Evolutionary conservation across 345 rosid species (phyloP).

Genomic region (Hibiscus mutabilis): DNA sequence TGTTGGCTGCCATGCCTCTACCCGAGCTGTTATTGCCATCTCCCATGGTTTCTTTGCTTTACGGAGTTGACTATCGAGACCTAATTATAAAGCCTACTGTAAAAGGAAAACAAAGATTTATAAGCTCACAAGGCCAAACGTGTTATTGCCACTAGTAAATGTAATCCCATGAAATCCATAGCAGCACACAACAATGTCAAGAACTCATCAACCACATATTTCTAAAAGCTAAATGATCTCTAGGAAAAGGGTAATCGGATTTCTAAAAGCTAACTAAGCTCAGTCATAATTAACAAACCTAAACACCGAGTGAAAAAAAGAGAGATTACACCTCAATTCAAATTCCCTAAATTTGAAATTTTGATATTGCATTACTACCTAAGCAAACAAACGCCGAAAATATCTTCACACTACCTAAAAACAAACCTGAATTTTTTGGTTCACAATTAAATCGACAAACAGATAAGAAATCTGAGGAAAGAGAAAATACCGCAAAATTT

Average conservation of each 20-base stretch:
- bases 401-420: not conserved
- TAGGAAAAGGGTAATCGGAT: not conserved
- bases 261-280: not conserved
- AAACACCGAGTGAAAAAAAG: not conserved
- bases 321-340: not conserved
- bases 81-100: not conserved
- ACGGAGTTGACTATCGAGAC: not conserved
- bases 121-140: not conserved
- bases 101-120: not conserved
- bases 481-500: not conserved
- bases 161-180: conserved; percentile 7
- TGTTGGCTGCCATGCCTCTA: conserved; percentile 28
- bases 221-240: not conserved
- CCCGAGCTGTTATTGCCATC: conserved; percentile 33
- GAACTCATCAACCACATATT: not conserved
- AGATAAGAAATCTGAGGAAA: not conserved
- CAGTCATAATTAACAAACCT: not conserved
- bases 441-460: not conserved
- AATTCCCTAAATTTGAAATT: conserved; percentile 1
- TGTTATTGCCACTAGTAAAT: not conserved
- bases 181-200: not conserved
- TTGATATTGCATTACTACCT: not conserved
- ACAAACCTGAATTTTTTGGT: not conserved
- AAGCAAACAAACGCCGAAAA: not conserved
- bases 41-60: conserved; percentile 32